A percentile compares a stretch with the other conserved stretches of the same genome.
phyloP scores from a whole-genome alignment of 2,329 filamentous ascomycete genomes.

The Lasiodiplodia sp. region DNA sequence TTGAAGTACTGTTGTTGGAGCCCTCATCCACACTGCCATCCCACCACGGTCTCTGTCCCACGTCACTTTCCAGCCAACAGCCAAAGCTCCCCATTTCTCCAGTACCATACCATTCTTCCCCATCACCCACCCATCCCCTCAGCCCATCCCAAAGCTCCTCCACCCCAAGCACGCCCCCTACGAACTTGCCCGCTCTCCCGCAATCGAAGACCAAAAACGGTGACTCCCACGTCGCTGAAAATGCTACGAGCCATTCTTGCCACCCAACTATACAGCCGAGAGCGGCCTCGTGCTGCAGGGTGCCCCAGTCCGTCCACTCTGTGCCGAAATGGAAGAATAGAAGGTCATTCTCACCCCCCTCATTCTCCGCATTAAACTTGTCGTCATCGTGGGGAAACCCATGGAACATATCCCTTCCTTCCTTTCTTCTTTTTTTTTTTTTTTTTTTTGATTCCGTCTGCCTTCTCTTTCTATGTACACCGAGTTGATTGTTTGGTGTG shows the following conservation, averaged over 20 bases:
- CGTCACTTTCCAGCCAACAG: too few species aligned
- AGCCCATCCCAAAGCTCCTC: background rate
- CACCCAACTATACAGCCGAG: constrained; percentile 17
- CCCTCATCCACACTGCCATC: too few species aligned
- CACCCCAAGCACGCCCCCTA: background rate
- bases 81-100: background rate
- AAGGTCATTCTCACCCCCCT: background rate
- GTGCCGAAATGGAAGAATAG: background rate
- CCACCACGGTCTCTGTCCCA: too few species aligned
- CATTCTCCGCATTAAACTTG: background rate
- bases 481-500: too few species aligned
- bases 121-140: background rate
- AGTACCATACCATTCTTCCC: background rate
- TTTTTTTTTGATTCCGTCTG: too few species aligned
- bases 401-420: too few species aligned
- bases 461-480: too few species aligned
- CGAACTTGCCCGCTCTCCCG: background rate
- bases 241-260: constrained; percentile 23
- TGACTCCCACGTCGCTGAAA: constrained; percentile 1
- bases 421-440: too few species aligned
- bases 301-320: constrained; percentile 25
- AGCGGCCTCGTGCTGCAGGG: constrained; percentile 15
- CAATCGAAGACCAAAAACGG: constrained; percentile 9
- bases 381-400: background rate
- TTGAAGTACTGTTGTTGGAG: too few species aligned